phyloP scores from a whole-genome alignment of 179 eudicot species.

The Spergularia azorica region DNA sequence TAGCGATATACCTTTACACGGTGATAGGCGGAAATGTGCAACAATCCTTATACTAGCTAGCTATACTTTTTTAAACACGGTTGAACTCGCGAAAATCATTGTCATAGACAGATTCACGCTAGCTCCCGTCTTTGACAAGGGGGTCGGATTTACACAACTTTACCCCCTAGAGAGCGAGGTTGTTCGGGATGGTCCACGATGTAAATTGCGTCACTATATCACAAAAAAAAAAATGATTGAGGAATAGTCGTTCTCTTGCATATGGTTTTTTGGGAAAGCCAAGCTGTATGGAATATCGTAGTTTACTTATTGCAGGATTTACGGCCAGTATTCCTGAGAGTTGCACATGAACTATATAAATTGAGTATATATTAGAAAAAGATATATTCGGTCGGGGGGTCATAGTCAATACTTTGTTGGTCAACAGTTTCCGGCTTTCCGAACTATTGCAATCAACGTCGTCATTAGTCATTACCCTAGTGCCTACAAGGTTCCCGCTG shows the following conservation, averaged over 20 bases:
- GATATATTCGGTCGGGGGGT: neutral
- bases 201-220: neutral
- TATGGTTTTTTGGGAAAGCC: constrained; percentile 20
- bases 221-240: neutral
- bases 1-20: no score
- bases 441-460: no score
- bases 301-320: constrained; percentile 17
- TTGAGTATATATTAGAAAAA: neutral
- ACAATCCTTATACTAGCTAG: no score
- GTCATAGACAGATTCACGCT: no score
- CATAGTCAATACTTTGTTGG: neutral
- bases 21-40: no score
- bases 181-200: neutral
- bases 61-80: no score
- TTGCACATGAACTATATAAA: constrained; percentile 27
- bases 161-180: no score
- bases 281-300: constrained; percentile 23
- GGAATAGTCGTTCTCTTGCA: constrained; percentile 1
- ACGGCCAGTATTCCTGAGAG: constrained; percentile 30
- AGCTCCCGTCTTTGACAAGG: no score
- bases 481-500: no score
- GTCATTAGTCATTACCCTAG: no score
- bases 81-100: no score
- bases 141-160: neutral
- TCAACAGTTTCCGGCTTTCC: no score